phyloP scores from a whole-genome alignment of 495 filamentous ascomycete genomes.

The Penicillium steckii region DNA sequence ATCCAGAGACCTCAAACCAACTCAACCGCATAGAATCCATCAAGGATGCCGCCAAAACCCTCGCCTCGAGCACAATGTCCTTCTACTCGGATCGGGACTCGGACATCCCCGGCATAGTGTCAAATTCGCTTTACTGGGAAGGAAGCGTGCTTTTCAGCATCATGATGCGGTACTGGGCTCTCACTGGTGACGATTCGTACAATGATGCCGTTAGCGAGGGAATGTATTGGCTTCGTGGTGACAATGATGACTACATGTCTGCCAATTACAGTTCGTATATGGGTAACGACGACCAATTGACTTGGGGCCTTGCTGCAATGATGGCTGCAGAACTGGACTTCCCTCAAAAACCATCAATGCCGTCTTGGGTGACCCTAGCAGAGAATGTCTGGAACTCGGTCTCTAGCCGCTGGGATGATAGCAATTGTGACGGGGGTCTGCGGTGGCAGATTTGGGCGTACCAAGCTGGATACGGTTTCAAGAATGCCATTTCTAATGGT shows the following conservation, averaged over 20 bases:
- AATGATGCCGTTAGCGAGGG: slow-evolving; percentile 54
- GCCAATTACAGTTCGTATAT: slow-evolving; percentile 50
- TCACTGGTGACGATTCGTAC: slow-evolving; percentile 61
- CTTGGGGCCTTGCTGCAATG: slow-evolving; percentile 70
- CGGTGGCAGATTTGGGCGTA: slow-evolving; percentile 48
- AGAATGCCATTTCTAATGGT: slow-evolving; percentile 67
- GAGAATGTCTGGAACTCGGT: slow-evolving; percentile 73
- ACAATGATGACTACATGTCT: slow-evolving; percentile 59
- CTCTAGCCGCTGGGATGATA: slow-evolving; percentile 51
- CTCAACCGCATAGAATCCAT: slow-evolving; percentile 54
- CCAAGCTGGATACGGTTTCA: slow-evolving; percentile 50
- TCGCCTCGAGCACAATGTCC: slow-evolving; percentile 61
- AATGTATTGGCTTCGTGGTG: slow-evolving; percentile 59
- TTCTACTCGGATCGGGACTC: slow-evolving; percentile 61
- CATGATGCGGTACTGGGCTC: slow-evolving; percentile 69
- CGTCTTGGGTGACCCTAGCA: slow-evolving; percentile 65
- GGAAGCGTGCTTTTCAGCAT: slow-evolving; percentile 65
- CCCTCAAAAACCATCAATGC: slow-evolving; percentile 54
- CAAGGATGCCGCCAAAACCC: slow-evolving; percentile 54
- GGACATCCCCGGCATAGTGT: slow-evolving; percentile 52
- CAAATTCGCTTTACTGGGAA: slow-evolving; percentile 66
- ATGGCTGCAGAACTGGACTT: slow-evolving; percentile 64
- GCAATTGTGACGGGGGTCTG: slow-evolving; percentile 45
- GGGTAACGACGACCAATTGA: slow-evolving; percentile 68
- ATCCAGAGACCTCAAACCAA: background rate